Conservation (phyloP, 495 filamentous ascomycete genomes). For the Lepraria neglecta region DNA sequence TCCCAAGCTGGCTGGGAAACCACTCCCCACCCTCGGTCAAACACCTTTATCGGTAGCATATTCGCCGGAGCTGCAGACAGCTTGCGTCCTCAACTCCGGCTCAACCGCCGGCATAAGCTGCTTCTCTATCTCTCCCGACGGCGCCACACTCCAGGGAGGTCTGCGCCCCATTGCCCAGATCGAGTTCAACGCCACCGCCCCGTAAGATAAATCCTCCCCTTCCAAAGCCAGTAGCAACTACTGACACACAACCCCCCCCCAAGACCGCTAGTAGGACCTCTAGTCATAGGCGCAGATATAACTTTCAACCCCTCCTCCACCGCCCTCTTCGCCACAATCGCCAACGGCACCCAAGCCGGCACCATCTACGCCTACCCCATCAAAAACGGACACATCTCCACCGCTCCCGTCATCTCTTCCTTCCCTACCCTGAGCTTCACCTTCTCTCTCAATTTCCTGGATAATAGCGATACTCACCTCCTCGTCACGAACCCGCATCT, state of each 20-base stretch:
- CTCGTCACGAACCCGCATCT: slow-evolving; percentile 26
- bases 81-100: slow-evolving; percentile 31
- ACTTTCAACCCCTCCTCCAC: slow-evolving; percentile 32
- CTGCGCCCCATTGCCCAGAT: slow-evolving; percentile 27
- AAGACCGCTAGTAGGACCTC: slow-evolving; percentile 23
- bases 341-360: slow-evolving; percentile 16
- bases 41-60: slow-evolving; percentile 33
- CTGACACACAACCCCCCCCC: neutral
- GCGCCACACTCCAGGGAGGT: slow-evolving; percentile 22
- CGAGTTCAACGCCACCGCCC: slow-evolving; percentile 20
- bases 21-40: slow-evolving; percentile 28
- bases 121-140: slow-evolving; percentile 26
- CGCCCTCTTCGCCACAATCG: slow-evolving; percentile 29
- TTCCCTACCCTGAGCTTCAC: slow-evolving; percentile 24
- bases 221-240: neutral
- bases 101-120: slow-evolving; percentile 28
- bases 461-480: slow-evolving; percentile 19
- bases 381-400: slow-evolving; percentile 14
- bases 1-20: slow-evolving; percentile 27
- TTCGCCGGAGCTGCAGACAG: slow-evolving; percentile 25
- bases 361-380: slow-evolving; percentile 30
- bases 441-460: slow-evolving; percentile 31
- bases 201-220: neutral
- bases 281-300: slow-evolving; percentile 27
- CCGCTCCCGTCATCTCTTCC: slow-evolving; percentile 20